These are phyloP conservation scores for Hordeum marinum DNA, from an alignment of 176 grass and related monocot genomes.

Conservation along the genomic window DNA sequence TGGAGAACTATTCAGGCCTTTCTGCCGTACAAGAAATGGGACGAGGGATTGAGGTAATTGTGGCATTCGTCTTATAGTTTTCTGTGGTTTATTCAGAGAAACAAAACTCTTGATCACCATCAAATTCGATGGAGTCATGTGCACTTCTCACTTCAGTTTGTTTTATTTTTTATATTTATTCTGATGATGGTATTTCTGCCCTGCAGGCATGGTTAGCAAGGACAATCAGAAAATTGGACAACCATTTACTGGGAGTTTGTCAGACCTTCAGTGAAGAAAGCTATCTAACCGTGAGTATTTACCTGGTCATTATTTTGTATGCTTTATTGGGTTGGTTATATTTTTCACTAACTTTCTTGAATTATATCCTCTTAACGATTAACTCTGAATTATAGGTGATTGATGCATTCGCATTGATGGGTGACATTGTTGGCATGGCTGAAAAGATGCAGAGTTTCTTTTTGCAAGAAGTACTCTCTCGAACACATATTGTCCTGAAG, in stretches of 20 bases:
- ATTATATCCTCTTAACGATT: conserved; percentile 13
- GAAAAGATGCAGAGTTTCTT: conserved; percentile 99
- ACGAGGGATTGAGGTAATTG: conserved; percentile 70
- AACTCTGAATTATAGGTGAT: conserved; percentile 51
- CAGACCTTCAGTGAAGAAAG: conserved; percentile 81
- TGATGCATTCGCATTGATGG: conserved; percentile 97
- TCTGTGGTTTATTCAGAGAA: conserved; percentile 9
- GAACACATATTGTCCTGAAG: conserved; percentile 86
- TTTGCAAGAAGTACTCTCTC: conserved; percentile 97
- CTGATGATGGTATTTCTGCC: conserved; percentile 19
- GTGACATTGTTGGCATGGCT: conserved; percentile 88
- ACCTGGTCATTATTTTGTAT: conserved; percentile 10
- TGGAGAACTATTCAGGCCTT: conserved; percentile 96
- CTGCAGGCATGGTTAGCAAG: conserved; percentile 81
- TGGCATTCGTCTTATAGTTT: background rate
- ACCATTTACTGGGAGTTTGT: conserved; percentile 80
- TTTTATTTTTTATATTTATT: conserved; percentile 7
- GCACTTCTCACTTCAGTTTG: conserved; percentile 9
- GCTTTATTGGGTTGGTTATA: background rate
- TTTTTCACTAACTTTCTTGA: conserved; percentile 18
- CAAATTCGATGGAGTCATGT: conserved; percentile 19
- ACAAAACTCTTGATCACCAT: background rate
- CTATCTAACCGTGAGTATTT: conserved; percentile 87
- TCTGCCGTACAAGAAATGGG: conserved; percentile 91
- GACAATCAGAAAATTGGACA: conserved; percentile 89